phyloP scores from a whole-genome alignment of 768 basidiomycete species.

The Naganishia antarctica region DNA sequence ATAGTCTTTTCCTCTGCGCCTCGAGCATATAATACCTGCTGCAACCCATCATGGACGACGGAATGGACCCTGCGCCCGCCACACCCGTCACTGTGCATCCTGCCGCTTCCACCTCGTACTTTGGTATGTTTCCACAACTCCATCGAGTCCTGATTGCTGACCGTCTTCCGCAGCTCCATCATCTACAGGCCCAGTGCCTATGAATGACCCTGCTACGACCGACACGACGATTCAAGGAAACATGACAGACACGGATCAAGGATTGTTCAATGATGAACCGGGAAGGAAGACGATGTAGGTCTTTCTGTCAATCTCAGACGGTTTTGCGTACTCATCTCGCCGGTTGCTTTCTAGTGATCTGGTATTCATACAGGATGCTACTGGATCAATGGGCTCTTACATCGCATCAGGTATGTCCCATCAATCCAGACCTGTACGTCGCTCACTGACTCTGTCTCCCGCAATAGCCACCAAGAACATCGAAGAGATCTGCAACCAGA shows the following conservation, averaged over 20 bases:
- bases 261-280: conserved; percentile 9
- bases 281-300: conserved; percentile 30
- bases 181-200: conserved; percentile 8
- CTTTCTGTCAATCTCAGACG: background rate
- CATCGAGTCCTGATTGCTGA: too few species aligned
- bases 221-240: background rate
- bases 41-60: background rate
- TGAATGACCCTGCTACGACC: conserved; percentile 6
- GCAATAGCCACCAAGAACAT: conserved; percentile 93
- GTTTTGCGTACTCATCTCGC: background rate
- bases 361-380: conserved; percentile 93
- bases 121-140: background rate
- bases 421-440: background rate
- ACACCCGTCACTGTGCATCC: background rate
- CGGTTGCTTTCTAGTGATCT: conserved; percentile 55
- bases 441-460: background rate
- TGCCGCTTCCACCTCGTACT: background rate
- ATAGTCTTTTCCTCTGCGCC: background rate
- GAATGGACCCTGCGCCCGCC: background rate
- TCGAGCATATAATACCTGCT: too few species aligned
- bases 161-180: conserved; percentile 13
- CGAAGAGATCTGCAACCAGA: conserved; percentile 87
- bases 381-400: conserved; percentile 56
- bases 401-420: conserved; percentile 36
- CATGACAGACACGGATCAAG: conserved; percentile 11